phyloP scores from a whole-genome alignment of 805 yeast species.

The Citeromyces matritensis region DNA sequence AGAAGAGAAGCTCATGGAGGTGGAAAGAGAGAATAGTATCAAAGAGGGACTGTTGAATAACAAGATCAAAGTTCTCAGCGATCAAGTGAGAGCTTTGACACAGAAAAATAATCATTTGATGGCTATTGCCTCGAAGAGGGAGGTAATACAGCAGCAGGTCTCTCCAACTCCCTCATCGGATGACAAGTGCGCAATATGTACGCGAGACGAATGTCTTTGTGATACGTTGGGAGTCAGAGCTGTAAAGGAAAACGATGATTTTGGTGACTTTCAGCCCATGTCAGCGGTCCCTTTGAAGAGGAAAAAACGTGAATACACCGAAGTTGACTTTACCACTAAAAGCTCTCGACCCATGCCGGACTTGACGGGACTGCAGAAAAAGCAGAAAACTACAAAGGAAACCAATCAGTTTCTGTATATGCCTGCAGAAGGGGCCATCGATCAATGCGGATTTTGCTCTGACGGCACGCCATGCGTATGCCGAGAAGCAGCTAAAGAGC shows the following conservation, averaged over 20 bases:
- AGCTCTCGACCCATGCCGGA: slow-evolving; percentile 17
- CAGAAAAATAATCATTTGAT: no score
- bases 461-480: slow-evolving; percentile 90
- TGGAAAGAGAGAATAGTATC: slow-evolving; percentile 50
- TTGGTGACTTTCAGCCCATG: slow-evolving; percentile 32
- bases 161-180: slow-evolving; percentile 37
- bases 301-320: slow-evolving; percentile 14
- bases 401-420: no score
- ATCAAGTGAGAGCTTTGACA: no score
- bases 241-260: slow-evolving; percentile 4
- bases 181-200: slow-evolving; percentile 44
- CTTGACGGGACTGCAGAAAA: slow-evolving; percentile 15
- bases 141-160: slow-evolving; percentile 12
- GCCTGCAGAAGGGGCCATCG: slow-evolving; percentile 37
- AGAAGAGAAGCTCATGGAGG: slow-evolving; percentile 50
- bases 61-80: slow-evolving; percentile 30
- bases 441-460: slow-evolving; percentile 87
- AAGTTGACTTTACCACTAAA: slow-evolving; percentile 39
- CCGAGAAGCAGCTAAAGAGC: slow-evolving; percentile 43
- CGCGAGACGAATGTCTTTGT: slow-evolving; percentile 56
- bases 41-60: slow-evolving; percentile 39
- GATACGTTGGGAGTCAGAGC: slow-evolving; percentile 30
- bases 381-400: no score
- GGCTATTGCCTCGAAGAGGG: no score
- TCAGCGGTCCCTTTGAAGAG: slow-evolving; percentile 50